phyloP scores from a whole-genome alignment of 257 asterid species.

The Fraxinus quadrangulata region DNA sequence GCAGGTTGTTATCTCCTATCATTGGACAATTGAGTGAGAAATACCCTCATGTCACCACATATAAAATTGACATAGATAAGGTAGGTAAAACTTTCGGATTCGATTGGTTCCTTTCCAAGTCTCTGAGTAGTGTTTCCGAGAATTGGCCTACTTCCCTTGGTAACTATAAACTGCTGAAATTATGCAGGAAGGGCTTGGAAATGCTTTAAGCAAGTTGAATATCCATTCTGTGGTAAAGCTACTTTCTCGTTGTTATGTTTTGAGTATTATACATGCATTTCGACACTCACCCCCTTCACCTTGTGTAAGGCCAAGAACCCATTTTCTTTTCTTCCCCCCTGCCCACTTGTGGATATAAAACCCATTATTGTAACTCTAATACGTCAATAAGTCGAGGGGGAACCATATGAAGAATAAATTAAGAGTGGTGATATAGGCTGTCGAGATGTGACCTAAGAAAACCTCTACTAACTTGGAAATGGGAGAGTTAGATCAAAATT shows the following conservation, averaged over 20 bases:
- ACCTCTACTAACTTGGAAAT: neutral
- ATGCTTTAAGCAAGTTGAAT: conserved; percentile 60
- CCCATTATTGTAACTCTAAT: neutral
- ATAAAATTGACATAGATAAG: conserved; percentile 90
- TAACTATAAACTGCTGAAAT: conserved; percentile 23
- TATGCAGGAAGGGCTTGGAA: conserved; percentile 75
- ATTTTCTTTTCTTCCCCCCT: neutral
- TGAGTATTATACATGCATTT: neutral
- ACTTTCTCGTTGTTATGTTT: conserved; percentile 5
- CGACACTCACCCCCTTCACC: neutral
- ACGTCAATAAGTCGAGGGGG: neutral
- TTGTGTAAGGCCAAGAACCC: neutral
- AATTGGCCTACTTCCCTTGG: conserved; percentile 10
- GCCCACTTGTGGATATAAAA: neutral
- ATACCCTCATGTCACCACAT: conserved; percentile 88
- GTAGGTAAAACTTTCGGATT: conserved; percentile 31
- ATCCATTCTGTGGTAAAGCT: conserved; percentile 72
- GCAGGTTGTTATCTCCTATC: conserved; percentile 78
- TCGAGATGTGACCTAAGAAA: neutral
- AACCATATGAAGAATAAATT: neutral
- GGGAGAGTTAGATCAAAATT: neutral
- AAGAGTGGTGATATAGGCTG: neutral
- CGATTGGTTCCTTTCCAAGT: neutral
- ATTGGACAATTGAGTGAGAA: conserved; percentile 79
- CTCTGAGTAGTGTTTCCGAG: neutral